A percentile compares a stretch with the other conserved stretches of the same genome.
These are phyloP conservation scores for Kwoniella sp. DNA, from an alignment of 768 basidiomycete genomes.

Conservation along the genomic window DNA sequence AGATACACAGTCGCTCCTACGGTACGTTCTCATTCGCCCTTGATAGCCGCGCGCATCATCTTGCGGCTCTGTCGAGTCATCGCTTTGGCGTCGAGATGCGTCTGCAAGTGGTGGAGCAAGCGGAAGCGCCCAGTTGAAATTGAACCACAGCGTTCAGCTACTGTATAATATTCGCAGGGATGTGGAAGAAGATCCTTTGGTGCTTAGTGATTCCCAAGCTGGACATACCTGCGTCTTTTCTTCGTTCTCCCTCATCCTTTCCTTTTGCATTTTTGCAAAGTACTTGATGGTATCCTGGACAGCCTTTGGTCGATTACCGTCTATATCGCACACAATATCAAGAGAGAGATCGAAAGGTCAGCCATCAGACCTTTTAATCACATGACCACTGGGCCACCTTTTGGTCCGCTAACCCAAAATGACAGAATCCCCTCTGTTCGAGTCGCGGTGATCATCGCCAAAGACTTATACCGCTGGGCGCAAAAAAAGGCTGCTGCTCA, in stretches of 20 bases:
- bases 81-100: constrained; percentile 2
- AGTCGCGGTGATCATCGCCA: too few relatives aligned
- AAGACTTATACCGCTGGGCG: background rate
- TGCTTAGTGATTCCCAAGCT: too few relatives aligned
- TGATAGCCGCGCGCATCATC: constrained; percentile 4
- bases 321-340: too few relatives aligned
- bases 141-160: too few relatives aligned
- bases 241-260: constrained; percentile 7
- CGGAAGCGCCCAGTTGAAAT: too few relatives aligned
- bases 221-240: background rate
- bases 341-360: background rate
- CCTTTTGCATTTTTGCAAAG: constrained; percentile 9
- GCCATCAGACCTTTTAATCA: background rate
- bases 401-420: too few relatives aligned
- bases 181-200: too few relatives aligned
- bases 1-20: too few relatives aligned
- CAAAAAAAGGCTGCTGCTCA: background rate
- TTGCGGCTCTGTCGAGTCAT: constrained; percentile 1
- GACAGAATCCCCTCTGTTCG: too few relatives aligned
- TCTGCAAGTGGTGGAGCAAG: too few relatives aligned
- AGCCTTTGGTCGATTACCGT: background rate
- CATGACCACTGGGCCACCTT: too few relatives aligned
- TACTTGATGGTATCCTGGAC: constrained; percentile 2
- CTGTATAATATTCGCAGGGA: too few relatives aligned
- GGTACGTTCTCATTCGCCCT: background rate